Evolutionary conservation across 495 filamentous ascomycete genomes (phyloP), one percentile per base, ranked within the genome.

Genomic region (Trichocladium uniseriatum): DNA sequence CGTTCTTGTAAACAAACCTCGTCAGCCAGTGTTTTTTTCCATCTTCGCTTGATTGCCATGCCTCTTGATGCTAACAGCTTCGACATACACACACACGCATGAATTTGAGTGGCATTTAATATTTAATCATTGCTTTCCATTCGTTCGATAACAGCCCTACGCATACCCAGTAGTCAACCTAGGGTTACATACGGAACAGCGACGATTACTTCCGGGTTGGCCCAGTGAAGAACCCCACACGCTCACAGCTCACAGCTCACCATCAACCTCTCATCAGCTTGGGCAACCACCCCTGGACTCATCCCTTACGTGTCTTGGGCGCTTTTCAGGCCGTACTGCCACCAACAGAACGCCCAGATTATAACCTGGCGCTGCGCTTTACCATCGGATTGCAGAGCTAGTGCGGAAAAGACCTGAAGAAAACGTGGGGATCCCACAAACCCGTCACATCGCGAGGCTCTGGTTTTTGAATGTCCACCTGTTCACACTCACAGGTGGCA

Each of bases 1-100:
- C 36, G 22, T 29, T 47, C 36, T 48, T 40, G 45, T 38, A 31
- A 39, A 48, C 32, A 45, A 31, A 37, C 5, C 32, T 15, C 7
- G 43, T 31, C 20, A 8, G 20, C 21, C 19, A 14, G 6, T 27
- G 20, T 32, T 40, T 48, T 48, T 29, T 22, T 27, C 36, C 40
- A 9, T 6, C 21, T 18, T 31, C 15, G 28, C 18, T 21, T 8
- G 5, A 1, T 38, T 9, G 0, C 32, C 21, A 27, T 15, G 13
- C 16, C 16, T 8, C 35, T 22, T 35, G 28, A 8, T 36, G 15
- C 3, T 6, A 5, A 37, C n/a, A 3, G 4, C 24, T 3, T 27
- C 24, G 24, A 8, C 24, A 27, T 27, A 27, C 3, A 27, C 24
- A 27, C 24, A 27, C 24, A 4, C 24, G 24, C 24, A 27, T 27